phyloP scores from a whole-genome alignment of 2,329 filamentous ascomycete genomes.

The Immersiporthe knoxdaviesiana region DNA sequence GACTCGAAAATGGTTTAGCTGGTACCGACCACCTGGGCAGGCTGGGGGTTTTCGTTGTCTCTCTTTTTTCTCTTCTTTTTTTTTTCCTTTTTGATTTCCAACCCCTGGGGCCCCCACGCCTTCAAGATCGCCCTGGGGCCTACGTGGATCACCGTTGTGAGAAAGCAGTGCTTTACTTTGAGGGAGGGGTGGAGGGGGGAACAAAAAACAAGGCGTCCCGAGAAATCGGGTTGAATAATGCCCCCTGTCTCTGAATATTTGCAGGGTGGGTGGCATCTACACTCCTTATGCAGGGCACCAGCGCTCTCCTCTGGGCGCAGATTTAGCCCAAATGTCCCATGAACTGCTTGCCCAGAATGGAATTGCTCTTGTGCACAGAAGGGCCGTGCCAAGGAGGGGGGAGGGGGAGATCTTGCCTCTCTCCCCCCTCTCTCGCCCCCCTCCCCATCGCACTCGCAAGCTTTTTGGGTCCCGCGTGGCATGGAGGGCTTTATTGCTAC shows the following conservation, averaged over 20 bases:
- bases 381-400: conserved; percentile 19
- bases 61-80: neutral
- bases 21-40: neutral
- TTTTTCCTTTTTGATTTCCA: neutral
- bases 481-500: neutral
- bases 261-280: conserved; percentile 5
- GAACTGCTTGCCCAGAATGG: conserved; percentile 25
- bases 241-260: neutral
- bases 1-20: neutral
- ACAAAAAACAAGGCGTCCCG: neutral
- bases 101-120: neutral
- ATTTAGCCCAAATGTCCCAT: conserved; percentile 14
- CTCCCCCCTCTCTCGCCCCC: too few species aligned
- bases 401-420: neutral
- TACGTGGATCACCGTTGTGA: conserved; percentile 1
- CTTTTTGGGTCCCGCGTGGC: neutral
- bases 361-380: conserved; percentile 12
- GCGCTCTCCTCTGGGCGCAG: conserved; percentile 1
- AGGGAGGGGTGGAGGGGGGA: neutral
- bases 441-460: neutral
- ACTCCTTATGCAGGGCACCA: conserved; percentile 18
- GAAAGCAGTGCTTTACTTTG: neutral
- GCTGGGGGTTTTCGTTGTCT: neutral
- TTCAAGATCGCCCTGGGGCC: neutral
- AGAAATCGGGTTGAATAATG: neutral